Conservation (phyloP, 345 rosid genomes). For the Salix arbutifolia region DNA sequence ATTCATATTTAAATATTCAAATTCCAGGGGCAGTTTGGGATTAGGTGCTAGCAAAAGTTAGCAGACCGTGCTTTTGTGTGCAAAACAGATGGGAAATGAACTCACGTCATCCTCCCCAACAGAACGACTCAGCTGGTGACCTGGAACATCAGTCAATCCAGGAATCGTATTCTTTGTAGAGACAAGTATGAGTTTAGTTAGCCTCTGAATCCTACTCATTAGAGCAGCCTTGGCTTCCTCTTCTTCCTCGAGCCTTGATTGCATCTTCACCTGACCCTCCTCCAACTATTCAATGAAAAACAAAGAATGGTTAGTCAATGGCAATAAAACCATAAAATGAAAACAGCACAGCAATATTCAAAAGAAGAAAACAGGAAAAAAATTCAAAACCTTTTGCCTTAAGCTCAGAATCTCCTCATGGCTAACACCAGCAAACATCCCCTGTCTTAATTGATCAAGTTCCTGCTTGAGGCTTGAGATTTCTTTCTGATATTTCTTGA, state of each 20-base stretch:
- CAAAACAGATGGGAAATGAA: conserved; percentile 11
- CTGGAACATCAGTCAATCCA: conserved; percentile 58
- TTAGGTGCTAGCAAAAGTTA: background rate
- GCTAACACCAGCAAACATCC: conserved; percentile 81
- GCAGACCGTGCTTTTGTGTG: background rate
- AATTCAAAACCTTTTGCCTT: conserved; percentile 72
- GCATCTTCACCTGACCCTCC: conserved; percentile 99
- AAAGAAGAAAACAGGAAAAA: background rate
- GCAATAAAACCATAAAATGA: background rate
- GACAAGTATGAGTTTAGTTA: conserved; percentile 97
- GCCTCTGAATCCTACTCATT: conserved; percentile 97
- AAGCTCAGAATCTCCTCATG: conserved; percentile 90
- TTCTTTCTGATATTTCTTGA: conserved; percentile 96
- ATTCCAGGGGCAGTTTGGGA: background rate
- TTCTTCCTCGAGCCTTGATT: conserved; percentile 97
- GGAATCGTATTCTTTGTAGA: conserved; percentile 86
- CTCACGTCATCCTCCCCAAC: conserved; percentile 73
- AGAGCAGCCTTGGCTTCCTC: conserved; percentile 99
- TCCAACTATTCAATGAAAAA: conserved; percentile 55
- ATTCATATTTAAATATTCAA: background rate
- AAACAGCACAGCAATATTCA: background rate
- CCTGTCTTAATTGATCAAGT: conserved; percentile 83
- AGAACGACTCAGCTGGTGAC: conserved; percentile 68
- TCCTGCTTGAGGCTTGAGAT: conserved; percentile 82
- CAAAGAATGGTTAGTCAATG: background rate